A percentile compares a stretch with the other conserved stretches of the same genome.
These are phyloP conservation scores for Lepraria neglecta DNA, from an alignment of 495 filamentous ascomycete genomes.

Conservation along the genomic window DNA sequence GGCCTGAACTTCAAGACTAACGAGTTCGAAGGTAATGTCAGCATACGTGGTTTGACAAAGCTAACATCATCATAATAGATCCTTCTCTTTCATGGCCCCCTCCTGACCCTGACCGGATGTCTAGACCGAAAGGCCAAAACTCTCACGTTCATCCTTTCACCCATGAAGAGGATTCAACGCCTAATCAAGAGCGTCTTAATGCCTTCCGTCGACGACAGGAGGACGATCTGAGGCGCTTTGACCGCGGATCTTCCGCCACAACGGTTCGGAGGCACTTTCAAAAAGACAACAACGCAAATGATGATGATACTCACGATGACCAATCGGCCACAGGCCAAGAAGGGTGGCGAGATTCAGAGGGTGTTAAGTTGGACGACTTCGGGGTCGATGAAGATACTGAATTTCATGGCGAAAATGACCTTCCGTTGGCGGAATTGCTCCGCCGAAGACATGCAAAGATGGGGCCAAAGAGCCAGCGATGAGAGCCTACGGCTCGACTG, in stretches of 20 bases:
- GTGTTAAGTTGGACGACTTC: conserved; percentile 79
- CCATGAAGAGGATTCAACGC: conserved; percentile 29
- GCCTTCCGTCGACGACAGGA: conserved; percentile 54
- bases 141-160: conserved; percentile 32
- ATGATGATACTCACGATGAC: not conserved
- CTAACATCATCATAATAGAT: conserved; percentile 33
- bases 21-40: conserved; percentile 68
- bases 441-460: conserved; percentile 11
- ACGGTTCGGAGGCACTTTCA: conserved; percentile 35
- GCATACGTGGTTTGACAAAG: conserved; percentile 9
- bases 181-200: conserved; percentile 44
- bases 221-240: conserved; percentile 45
- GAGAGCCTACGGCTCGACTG: not conserved
- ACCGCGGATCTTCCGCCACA: conserved; percentile 18
- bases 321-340: conserved; percentile 48
- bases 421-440: conserved; percentile 63
- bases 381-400: conserved; percentile 83
- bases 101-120: conserved; percentile 77
- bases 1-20: conserved; percentile 74
- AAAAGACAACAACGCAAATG: conserved; percentile 23
- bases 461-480: not conserved
- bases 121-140: conserved; percentile 38
- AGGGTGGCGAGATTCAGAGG: conserved; percentile 77
- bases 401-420: conserved; percentile 71
- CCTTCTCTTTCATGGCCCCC: conserved; percentile 70